A percentile compares a stretch with the other conserved stretches of the same genome.
phyloP scores from a whole-genome alignment of 306 rosid genomes.

The Trifolium subterraneum region DNA sequence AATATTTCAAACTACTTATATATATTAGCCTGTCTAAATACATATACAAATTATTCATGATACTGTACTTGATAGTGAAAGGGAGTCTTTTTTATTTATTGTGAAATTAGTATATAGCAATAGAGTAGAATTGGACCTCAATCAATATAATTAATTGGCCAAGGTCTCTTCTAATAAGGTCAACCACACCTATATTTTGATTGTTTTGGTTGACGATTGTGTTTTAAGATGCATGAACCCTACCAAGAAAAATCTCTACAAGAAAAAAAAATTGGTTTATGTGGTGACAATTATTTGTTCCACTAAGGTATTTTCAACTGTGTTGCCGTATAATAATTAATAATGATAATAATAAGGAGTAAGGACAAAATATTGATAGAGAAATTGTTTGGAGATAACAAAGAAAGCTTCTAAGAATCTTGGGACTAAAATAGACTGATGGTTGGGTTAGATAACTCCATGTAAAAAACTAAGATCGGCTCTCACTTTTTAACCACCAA shows the following conservation, averaged over 20 bases:
- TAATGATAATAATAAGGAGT: neutral
- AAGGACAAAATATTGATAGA: constrained; percentile 13
- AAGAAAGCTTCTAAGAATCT: constrained; percentile 21
- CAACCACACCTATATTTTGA: constrained; percentile 16
- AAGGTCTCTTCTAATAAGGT: constrained; percentile 36
- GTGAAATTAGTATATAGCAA: constrained; percentile 26
- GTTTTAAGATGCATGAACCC: constrained; percentile 35
- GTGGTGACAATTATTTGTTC: constrained; percentile 37
- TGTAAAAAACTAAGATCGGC: constrained; percentile 28
- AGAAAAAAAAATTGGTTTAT: constrained; percentile 1
- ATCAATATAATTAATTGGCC: constrained; percentile 20
- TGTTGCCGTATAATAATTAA: constrained; percentile 18
- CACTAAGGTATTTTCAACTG: constrained; percentile 30
- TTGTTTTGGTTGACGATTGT: constrained; percentile 27
- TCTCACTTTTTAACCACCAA: constrained; percentile 33
- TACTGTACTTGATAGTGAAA: too few species aligned
- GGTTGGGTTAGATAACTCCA: neutral
- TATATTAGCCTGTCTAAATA: neutral
- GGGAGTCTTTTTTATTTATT: neutral
- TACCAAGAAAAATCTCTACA: constrained; percentile 32
- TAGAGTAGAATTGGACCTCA: constrained; percentile 31
- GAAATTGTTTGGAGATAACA: constrained; percentile 24
- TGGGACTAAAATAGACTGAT: constrained; percentile 1
- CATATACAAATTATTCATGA: neutral
- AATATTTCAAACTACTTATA: neutral